phyloP scores from a whole-genome alignment of 1,139 yeast species.

The Taphrina confusa region DNA sequence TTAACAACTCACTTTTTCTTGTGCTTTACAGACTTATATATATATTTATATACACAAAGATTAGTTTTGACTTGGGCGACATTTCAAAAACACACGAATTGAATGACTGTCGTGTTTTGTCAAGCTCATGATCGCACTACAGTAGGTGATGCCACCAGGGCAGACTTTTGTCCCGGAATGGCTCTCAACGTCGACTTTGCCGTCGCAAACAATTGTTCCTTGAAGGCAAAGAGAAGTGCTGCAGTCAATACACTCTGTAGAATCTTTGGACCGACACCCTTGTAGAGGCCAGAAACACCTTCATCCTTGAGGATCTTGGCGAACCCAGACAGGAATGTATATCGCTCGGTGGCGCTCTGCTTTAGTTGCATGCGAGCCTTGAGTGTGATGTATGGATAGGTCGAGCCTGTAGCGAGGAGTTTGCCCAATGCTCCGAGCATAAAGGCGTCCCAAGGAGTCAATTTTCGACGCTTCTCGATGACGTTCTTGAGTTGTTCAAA shows the following conservation, averaged over 20 bases:
- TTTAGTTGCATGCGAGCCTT: conserved; percentile 81
- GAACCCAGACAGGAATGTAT: conserved; percentile 45
- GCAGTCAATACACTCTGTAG: conserved; percentile 83
- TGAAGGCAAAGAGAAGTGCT: conserved; percentile 85
- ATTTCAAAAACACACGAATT: too few relatives aligned
- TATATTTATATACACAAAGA: neutral
- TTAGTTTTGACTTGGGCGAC: too few relatives aligned
- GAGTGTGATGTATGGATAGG: conserved; percentile 88
- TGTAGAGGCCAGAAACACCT: conserved; percentile 75
- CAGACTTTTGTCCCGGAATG: conserved; percentile 20
- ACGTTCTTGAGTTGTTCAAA: conserved; percentile 80
- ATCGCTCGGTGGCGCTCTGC: conserved; percentile 49
- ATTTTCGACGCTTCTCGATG: conserved; percentile 56
- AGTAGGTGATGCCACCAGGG: conserved; percentile 6
- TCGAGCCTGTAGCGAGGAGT: conserved; percentile 77
- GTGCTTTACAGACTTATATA: neutral
- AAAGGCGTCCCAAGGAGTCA: conserved; percentile 67
- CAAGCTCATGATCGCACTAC: conserved; percentile 4
- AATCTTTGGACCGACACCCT: conserved; percentile 77
- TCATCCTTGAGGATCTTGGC: conserved; percentile 61
- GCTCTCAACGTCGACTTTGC: conserved; percentile 12
- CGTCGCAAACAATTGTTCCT: conserved; percentile 63
- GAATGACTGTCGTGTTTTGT: too few relatives aligned
- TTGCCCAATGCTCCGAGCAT: conserved; percentile 88
- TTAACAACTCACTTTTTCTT: neutral